phyloP scores from a whole-genome alignment of 441 rosid species.

The Omphalea diandra region DNA sequence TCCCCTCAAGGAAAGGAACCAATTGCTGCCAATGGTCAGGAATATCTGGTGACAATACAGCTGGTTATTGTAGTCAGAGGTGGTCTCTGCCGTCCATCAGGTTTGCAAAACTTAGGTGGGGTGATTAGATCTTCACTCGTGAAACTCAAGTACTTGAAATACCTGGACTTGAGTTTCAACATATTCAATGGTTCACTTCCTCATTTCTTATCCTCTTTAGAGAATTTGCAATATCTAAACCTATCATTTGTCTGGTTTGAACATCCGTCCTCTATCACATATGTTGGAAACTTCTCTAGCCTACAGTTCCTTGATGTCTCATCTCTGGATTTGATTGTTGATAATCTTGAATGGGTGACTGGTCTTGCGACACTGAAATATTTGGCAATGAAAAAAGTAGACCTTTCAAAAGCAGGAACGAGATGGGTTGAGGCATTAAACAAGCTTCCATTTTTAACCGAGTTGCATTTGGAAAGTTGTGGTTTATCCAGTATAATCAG shows the following conservation, averaged over 20 bases:
- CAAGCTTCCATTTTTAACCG: constrained; percentile 16
- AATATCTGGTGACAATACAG: too few species aligned
- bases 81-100: neutral
- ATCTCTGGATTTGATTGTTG: constrained; percentile 18
- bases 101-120: constrained; percentile 27
- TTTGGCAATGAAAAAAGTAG: constrained; percentile 26
- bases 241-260: constrained; percentile 35
- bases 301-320: constrained; percentile 40
- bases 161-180: constrained; percentile 39
- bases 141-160: constrained; percentile 26
- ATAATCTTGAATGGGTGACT: constrained; percentile 32
- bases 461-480: neutral
- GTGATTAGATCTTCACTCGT: constrained; percentile 34
- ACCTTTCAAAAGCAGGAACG: constrained; percentile 29
- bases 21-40: too few species aligned
- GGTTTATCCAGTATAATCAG: neutral
- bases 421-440: constrained; percentile 22
- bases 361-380: constrained; percentile 36
- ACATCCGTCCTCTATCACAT: constrained; percentile 29
- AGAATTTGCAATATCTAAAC: constrained; percentile 26
- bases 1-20: too few species aligned
- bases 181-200: constrained; percentile 33
- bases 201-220: constrained; percentile 34
- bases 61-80: too few species aligned
- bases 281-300: constrained; percentile 34